These are phyloP conservation scores for Lupinus albus DNA, from an alignment of 306 rosid genomes.

Conservation along the genomic window DNA sequence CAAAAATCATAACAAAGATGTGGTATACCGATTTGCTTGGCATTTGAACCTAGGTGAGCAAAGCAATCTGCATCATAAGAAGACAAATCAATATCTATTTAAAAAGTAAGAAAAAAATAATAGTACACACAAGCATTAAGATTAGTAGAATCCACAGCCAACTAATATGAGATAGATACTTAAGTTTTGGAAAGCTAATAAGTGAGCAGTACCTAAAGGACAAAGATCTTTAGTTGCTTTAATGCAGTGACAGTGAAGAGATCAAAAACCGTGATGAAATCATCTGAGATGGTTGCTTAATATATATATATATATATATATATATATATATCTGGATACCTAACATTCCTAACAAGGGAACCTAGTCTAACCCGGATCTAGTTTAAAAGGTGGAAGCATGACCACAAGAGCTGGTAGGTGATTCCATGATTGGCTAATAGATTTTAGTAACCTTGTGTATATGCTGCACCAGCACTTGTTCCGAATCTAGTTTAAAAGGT, in stretches of 20 bases:
- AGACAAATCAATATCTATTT: slow-evolving; percentile 36
- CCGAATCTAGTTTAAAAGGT: slow-evolving; percentile 5
- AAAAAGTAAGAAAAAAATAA: slow-evolving; percentile 16
- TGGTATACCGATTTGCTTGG: slow-evolving; percentile 55
- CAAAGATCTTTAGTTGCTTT: neutral
- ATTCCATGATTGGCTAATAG: neutral
- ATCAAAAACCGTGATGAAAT: slow-evolving; percentile 1
- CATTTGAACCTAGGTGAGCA: slow-evolving; percentile 64
- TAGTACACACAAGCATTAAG: neutral
- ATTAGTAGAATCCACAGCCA: neutral
- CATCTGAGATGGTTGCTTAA: neutral
- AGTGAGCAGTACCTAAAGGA: slow-evolving; percentile 10
- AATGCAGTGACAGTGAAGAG: slow-evolving; percentile 2
- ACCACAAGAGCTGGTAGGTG: neutral
- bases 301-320: no score
- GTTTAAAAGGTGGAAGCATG: slow-evolving; percentile 12
- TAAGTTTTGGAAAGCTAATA: slow-evolving; percentile 4
- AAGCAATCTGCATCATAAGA: slow-evolving; percentile 67
- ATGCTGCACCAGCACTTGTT: neutral
- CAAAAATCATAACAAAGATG: slow-evolving; percentile 26
- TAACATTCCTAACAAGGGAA: neutral
- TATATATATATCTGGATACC: neutral
- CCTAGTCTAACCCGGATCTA: neutral
- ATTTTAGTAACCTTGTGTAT: neutral
- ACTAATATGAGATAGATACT: neutral